These are phyloP conservation scores for Monosporascus sp. DNA, from an alignment of 2,329 filamentous ascomycete genomes.

Conservation along the genomic window DNA sequence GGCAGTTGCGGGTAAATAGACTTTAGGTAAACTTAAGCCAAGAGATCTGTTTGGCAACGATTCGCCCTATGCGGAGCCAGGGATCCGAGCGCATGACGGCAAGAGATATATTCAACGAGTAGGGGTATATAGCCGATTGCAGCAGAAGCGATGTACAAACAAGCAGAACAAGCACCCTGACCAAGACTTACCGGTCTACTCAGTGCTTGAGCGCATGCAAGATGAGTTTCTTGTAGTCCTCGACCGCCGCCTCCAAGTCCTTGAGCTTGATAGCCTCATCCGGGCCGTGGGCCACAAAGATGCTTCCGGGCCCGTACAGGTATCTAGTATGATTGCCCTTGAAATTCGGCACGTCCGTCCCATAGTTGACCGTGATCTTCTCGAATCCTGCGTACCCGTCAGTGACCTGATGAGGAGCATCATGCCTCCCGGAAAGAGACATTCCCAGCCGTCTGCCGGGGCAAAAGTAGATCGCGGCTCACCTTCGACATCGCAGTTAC, in stretches of 20 bases:
- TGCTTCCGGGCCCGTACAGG: slow-evolving; percentile 65
- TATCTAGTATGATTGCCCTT: slow-evolving; percentile 62
- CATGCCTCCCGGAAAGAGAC: too few species aligned
- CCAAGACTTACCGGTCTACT: too few species aligned
- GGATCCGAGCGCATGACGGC: too few species aligned
- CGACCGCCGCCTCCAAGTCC: slow-evolving; percentile 72
- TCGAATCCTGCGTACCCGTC: slow-evolving; percentile 57
- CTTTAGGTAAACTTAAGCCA: background rate
- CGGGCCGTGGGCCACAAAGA: slow-evolving; percentile 82
- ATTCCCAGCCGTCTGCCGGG: too few species aligned
- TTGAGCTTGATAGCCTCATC: slow-evolving; percentile 72
- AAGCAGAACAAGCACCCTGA: too few species aligned
- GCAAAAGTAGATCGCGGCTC: slow-evolving; percentile 11
- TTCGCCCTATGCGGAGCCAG: too few species aligned
- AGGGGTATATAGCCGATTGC: too few species aligned
- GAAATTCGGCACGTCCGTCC: slow-evolving; percentile 82
- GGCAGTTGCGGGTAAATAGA: slow-evolving; percentile 24
- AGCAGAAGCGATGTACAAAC: too few species aligned
- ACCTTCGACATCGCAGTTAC: slow-evolving; percentile 78
- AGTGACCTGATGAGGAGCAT: background rate
- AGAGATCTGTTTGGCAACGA: too few species aligned
- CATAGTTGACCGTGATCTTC: slow-evolving; percentile 82
- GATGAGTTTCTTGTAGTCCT: slow-evolving; percentile 71
- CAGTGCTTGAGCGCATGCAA: slow-evolving; percentile 41
- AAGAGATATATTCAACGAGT: too few species aligned